Evolutionary conservation across 164 flowering plant species (phyloP), one percentile per base, ranked within the genome.

Genomic region (Macadamia tetraphylla): DNA sequence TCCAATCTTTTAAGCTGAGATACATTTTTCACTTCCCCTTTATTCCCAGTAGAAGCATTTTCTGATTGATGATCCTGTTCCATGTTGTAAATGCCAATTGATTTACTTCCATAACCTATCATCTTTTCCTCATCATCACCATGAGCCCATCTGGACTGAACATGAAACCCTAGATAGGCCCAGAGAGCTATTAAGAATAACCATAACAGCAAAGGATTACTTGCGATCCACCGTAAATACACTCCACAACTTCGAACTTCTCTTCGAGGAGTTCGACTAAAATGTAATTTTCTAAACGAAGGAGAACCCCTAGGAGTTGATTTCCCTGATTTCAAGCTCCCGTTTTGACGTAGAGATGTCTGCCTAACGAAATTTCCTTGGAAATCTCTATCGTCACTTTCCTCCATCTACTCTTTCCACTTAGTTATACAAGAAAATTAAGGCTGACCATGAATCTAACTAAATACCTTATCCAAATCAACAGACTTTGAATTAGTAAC

Each of bases 111-210:
- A 80, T 82, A 81, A 63, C 87, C 88, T 69, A 81, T 63, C 65
- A 86, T 69, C 56, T 80, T 81, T 35, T 83, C 81, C 67, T 84
- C 82, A 60, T 85, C 84, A 69, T 91, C 83, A 32, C 87, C 87
- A 78, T 95, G 99, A 58, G 98, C 98, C 99, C 98, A 95, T 73
- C 82, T 87, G 11, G 98, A 92, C 81, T 95, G 99, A 42, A 95
- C 81, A 74, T 84, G 86, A 68, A 95, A 95, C 13, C 89, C 99
- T 67, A 87, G 84, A 76, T 95, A 95, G 23, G 97, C 82, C 99
- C 99, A 95, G 12, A 95, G 90, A 66, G 97, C 87, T 51, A 95
- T 91, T 70, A 95, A 71, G 58, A 89, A 76, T 85, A 95, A 77
- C 99, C 97, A 95, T 62, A 80, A 86, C 58, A 92, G 73, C 61